Evolutionary conservation across 2,329 filamentous ascomycete genomes (phyloP).

Genomic region (Neofusicoccum parvum): DNA sequence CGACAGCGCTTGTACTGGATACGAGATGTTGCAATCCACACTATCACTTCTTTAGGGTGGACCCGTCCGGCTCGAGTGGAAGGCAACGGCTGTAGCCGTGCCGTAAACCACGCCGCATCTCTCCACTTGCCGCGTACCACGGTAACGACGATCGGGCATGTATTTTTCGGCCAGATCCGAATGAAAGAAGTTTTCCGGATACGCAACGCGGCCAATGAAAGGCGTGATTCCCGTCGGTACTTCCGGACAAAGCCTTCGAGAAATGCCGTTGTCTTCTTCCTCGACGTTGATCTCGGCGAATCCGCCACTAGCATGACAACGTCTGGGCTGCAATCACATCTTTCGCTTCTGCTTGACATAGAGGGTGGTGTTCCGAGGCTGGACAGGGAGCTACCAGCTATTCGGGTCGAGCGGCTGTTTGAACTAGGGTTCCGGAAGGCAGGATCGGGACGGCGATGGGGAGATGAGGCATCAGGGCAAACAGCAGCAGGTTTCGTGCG

Average conservation of each 20-base stretch:
- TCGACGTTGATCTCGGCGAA: not conserved
- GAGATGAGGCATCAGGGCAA: not conserved
- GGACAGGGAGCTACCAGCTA: not conserved
- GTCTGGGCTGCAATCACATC: not conserved
- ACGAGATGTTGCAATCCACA: slow-evolving; percentile 1
- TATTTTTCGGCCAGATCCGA: not conserved
- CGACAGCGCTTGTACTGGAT: not conserved
- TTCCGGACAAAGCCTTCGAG: too few relatives aligned
- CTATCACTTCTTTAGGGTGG: not conserved
- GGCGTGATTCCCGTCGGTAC: not conserved
- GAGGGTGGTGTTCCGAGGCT: not conserved
- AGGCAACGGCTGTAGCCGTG: not conserved
- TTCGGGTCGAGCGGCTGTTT: not conserved
- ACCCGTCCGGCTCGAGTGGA: not conserved
- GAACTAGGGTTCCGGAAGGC: too few relatives aligned
- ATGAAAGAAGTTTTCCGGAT: not conserved
- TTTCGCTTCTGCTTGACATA: slow-evolving; percentile 7
- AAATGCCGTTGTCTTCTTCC: not conserved
- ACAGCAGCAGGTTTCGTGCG: not conserved
- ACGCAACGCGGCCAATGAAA: not conserved
- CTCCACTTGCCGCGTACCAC: not conserved
- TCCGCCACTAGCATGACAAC: not conserved
- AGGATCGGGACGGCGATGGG: not conserved
- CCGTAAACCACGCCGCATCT: not conserved
- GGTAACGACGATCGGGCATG: not conserved